Base-by-base conservation (phyloP, 192 early-diverging fungal species). In the Mortierella antarctica region DNA sequence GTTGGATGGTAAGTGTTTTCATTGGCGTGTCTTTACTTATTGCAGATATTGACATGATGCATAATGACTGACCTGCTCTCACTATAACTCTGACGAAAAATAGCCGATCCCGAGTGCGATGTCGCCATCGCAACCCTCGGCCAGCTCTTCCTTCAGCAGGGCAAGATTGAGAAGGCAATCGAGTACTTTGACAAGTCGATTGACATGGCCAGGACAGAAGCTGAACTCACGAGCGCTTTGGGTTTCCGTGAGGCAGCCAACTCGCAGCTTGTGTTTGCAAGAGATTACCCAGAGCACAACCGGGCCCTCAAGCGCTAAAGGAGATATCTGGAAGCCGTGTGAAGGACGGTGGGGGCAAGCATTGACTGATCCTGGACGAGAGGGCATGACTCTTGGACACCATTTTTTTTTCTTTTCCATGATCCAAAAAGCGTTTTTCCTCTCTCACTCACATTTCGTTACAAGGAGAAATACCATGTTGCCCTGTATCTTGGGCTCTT, bases 41-140 rank as follows among this genome's bases (percentile, higher is more conserved):
- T n/a, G 21, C 48, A 52, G 41, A 23, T 11, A 42, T 31, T 13
- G 14, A 0, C 20, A n/a, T 5, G n/a, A 7, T 17, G 31, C 11
- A 18, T 10, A 10, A 6, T 12, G 11, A 3, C 39, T 6, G 58
- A 41, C 58, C 14, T 15, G 58, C 46, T 12, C n/a, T 12, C 5
- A 20, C 15, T 42, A 10, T 63, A 21, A 2, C 15, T 17, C 3
- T 60, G 31, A 41, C 31, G n/a, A 57, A 20, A 15, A 8, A 48
- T 78, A 88, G 94, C 94, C 46, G 98, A 99, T 73, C 92, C 96
- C n/a, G 88, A 93, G 61, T 98, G 98, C 83, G 98, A 99, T 83
- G 93, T 97, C 78, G 97, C 98, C 13, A 89, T 93, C 57, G 92
- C 92, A 17, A 89, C 92, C 39, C 84, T 93, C 48, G 90, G 89